Evolutionary conservation across 2,329 filamentous ascomycete species (phyloP), one percentile per base, ranked within the genome.

Genomic region (Macrophomina pseudophaseolina): DNA sequence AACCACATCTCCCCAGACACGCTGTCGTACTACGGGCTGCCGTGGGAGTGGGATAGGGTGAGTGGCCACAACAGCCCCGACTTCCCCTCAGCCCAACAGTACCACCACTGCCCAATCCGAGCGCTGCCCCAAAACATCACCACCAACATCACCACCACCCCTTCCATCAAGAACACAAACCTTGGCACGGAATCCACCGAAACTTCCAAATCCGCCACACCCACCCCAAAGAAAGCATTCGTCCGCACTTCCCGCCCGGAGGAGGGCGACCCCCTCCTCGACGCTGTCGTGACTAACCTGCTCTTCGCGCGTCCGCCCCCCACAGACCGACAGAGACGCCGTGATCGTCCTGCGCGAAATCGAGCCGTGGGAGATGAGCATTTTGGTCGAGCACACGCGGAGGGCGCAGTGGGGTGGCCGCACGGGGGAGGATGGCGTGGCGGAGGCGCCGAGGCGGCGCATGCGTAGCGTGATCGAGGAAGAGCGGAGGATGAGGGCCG

Each of bases 301-400:
- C 69, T 51, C 16, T 51, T 51, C 3, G 23, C 48, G 11, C 48
- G 23, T 12, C 23, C 48, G 48, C 48, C 48, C 23, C 66, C 18
- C 40, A 18, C n/a, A 81, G 80, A 62, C 66, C 71, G 79, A 84
- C 70, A 74, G 76, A 5, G 77, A 82, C 63, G 83, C 80, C 74
- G 79, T 84, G 72, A 80, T 84, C 71, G 80, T 84, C 65, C 75
- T 83, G 6, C 78, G 80, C 60, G 82, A 84, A 67, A 81, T 84
- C 78, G 78, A 80, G 69, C 78, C 79, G 64, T 74, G 76, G 65
- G 81, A 83, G 63, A 83, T 81, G 4, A 80, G 83, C 48, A 75
- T 83, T 18, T 73, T 84, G 33, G 83, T 84, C 70, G 82, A 84
- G 69, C 82, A 84, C 68, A 84, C 82, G 14, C 76, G 78, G 9